These are phyloP conservation scores for Cercospora janseana DNA, from an alignment of 2,329 filamentous ascomycete species.

Conservation along the genomic window DNA sequence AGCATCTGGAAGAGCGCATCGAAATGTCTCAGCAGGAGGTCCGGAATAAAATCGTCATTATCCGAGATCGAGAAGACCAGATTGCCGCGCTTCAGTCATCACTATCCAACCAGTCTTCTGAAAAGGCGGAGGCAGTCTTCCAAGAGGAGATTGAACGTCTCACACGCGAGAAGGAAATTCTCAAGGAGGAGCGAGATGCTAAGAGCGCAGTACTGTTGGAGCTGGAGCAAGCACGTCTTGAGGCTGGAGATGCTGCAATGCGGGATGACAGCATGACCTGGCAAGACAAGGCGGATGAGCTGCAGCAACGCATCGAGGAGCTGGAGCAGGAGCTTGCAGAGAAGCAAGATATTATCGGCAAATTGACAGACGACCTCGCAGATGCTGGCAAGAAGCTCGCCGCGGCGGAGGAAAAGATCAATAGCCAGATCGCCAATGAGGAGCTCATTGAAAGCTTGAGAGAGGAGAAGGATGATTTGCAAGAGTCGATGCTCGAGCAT, in stretches of 20 bases:
- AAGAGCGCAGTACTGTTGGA: conserved; percentile 7
- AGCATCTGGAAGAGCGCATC: conserved; percentile 31
- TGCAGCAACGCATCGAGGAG: conserved; percentile 63
- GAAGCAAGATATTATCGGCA: neutral
- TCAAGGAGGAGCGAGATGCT: conserved; percentile 63
- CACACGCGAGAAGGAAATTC: conserved; percentile 81
- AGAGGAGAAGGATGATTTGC: conserved; percentile 29
- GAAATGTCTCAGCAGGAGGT: conserved; percentile 70
- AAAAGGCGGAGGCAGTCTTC: conserved; percentile 4
- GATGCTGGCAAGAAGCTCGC: conserved; percentile 30
- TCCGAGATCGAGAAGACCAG: conserved; percentile 83
- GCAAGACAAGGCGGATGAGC: conserved; percentile 52
- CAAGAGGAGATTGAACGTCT: conserved; percentile 68
- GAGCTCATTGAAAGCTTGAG: conserved; percentile 30
- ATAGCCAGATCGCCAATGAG: conserved; percentile 29
- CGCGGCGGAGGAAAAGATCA: conserved; percentile 26
- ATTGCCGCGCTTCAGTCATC: conserved; percentile 81
- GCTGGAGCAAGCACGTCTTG: conserved; percentile 1
- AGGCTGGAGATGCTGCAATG: neutral
- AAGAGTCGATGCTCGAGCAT: conserved; percentile 30
- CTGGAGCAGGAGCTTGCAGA: conserved; percentile 1
- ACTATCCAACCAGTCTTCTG: conserved; percentile 59
- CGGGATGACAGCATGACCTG: conserved; percentile 3
- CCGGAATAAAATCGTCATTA: conserved; percentile 65
- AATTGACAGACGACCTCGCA: conserved; percentile 39